Evolutionary conservation across 768 basidiomycete species (phyloP), one percentile per base, ranked within the genome.

Genomic region (Mycena floridula): DNA sequence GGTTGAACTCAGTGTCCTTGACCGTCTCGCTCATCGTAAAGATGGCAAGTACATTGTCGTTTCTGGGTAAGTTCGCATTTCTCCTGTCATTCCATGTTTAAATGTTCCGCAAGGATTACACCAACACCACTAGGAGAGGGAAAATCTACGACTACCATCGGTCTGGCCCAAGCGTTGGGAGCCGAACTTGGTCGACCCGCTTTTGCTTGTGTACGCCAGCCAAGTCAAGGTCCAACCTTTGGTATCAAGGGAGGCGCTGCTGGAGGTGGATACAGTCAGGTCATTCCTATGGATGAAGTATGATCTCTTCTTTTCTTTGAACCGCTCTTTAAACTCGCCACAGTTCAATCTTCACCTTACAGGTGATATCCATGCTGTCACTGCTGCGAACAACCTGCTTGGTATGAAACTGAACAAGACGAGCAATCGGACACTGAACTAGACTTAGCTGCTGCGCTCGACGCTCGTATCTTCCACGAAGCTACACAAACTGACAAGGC

Each of bases 211-310:
- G 93, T 98, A 20, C 85, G 95, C 44, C 96, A 99, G 60, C 96
- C 96, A 4, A 93, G 91, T 68, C 95, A 99, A 65, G 95, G 96
- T 11, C 95, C 95, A 25, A 98, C 95, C 0, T 99, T 98, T 61
- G 95, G 95, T 54, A 96, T 99, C 73, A 99, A 99, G 66, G 95
- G 95, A 53, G 96, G 95, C 55, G 95, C 95, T 27, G 95, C 95
- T 35, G 95, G 96, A 30, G 95, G 95, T 49, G 95, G 95, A 42
- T 99, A 98, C 70, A 92, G 90, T 60, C 94, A 96, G 60, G 89
- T 99, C 57, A 98, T 98, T 66, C 95, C 95, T 32, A 97, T 98
- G 95, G 95, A 97, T 58, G 95, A 97, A 70, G 87, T 87, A 51
- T 13, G 4, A 23, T 46, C 16, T 42, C 46, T 39, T 23, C 35